A percentile compares a stretch with the other conserved stretches of the same genome.
Evolutionary conservation across 1,284 basidiomycete genomes (phyloP).

Genomic region (Heliocybe sulcata): DNA sequence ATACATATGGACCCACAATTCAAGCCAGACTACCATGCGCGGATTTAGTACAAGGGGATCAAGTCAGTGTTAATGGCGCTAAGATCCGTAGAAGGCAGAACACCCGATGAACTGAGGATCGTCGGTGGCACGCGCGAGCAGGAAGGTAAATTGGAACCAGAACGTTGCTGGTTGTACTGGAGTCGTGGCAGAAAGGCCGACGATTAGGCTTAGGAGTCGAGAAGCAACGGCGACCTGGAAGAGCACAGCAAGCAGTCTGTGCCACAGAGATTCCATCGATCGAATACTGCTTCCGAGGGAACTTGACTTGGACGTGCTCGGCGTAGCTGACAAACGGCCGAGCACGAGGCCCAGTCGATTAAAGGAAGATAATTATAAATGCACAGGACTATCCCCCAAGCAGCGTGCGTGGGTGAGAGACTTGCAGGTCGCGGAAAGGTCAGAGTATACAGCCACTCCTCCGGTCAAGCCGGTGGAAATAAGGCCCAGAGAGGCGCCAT

Average conservation of each 20-base stretch:
- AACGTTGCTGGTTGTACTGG: background rate
- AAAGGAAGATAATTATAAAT: constrained; percentile 1
- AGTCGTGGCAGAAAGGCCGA: background rate
- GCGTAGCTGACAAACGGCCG: background rate
- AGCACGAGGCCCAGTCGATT: constrained; percentile 1
- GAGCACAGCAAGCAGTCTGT: background rate
- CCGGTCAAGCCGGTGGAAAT: background rate
- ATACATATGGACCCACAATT: background rate
- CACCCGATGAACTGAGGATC: background rate
- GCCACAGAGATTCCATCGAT: background rate
- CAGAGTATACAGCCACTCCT: background rate
- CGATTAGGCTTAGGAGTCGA: background rate
- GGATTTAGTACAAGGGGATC: background rate
- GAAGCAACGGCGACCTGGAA: background rate
- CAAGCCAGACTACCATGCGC: background rate
- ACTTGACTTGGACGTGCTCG: background rate
- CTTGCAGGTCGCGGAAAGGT: background rate
- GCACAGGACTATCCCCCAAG: background rate
- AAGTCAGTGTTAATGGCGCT: background rate
- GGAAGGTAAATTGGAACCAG: background rate
- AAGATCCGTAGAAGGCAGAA: background rate
- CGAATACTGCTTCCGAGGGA: background rate
- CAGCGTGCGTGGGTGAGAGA: background rate
- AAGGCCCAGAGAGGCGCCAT: background rate
- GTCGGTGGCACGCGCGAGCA: background rate